Base-by-base conservation (phyloP, 495 filamentous ascomycete genomes). In the Neurospora sublineolata region DNA sequence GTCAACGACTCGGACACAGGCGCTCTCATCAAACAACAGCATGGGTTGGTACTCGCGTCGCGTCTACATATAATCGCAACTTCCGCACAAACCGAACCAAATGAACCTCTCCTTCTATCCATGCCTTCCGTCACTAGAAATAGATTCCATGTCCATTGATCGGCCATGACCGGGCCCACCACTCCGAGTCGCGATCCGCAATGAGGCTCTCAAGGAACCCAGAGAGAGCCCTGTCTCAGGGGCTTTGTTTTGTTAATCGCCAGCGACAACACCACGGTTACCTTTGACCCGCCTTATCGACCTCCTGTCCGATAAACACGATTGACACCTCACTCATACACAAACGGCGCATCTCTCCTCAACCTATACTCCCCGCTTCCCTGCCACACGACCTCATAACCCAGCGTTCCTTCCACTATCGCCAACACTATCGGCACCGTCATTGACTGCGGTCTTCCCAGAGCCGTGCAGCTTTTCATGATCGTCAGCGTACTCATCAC, bases 381-480 rank as follows among this genome's bases (percentile, higher is more conserved):
- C 6, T 64, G 52, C 2, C 76, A 79, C 0, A 83, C 70, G 37
- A 74, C 72, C 73, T 81, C 74, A 37, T 83, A 83, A 7, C 80
- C 81, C 42, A 84, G 60, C 23, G 80, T 77, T 2, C 81, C 77
- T 58, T 84, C 80, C 8, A 83, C 72, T 3, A 84, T 69, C 0
- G 80, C 73, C n/a, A 81, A 70, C 16, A 83, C 44, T 64, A 79
- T 79, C 71, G 81, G 77, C 4, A 80, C 60, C 3, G 80, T 80
- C 30, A 83, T 6, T 33, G 52, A 64, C 30, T n/a, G n/a, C n/a
- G n/a, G n/a, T n/a, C n/a, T n/a, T n/a, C n/a, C n/a, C n/a, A n/a
- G n/a, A n/a, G n/a, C n/a, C n/a, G n/a, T n/a, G n/a, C n/a, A n/a
- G n/a, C n/a, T n/a, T 33, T 18, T 16, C 12, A 2, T 4, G 14